Base-by-base conservation (phyloP, 345 rosid species). In the Eucalyptus regnans region DNA sequence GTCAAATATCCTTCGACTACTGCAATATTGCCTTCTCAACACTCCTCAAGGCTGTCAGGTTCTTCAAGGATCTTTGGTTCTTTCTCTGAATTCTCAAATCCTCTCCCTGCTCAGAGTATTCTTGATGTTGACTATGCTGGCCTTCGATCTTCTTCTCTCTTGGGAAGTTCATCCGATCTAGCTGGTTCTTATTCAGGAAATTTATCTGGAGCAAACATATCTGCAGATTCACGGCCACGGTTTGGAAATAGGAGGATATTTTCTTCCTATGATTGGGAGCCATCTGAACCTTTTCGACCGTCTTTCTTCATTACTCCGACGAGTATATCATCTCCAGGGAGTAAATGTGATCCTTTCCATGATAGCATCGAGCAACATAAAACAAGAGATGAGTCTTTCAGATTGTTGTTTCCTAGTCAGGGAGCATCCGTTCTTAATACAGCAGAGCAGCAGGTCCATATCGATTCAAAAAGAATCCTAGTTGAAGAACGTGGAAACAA, bases 211-310 rank as follows among this genome's bases (percentile, higher is more conserved):
- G 89, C 50, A 50, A 88, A 90, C 89, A 20, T 64, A 86, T 76
- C 90, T 66, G 86, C 83, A 54, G 91, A 89, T 88, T 90, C 88
- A 12, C 81, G 60, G 86, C 81, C 5, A 44, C 85, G 86, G 88
- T 90, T 92, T 66, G 89, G 93, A 85, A 68, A 88, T 87, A 92
- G 90, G 90, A 91, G 89, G 89, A 92, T 91, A 58, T 76, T 91
- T 90, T 91, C 93, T 87, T 92, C 96, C 62, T 90, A 93, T 93
- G 95, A 95, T 90, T 98, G 99, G 99, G 98, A 95, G 86, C 97
- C 97, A 64, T 98, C 99, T 50, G 93, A 94, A 86, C 98, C 99
- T 85, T 98, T 98, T 91, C 93, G 86, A 85, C 95, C 99, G 14
- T 96, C 98, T 56, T 95, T 96, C 89, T 86, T 91, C 44, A 90